Conservation (phyloP, 164 flowering plant genomes). For the Aristolochia fimbriata region DNA sequence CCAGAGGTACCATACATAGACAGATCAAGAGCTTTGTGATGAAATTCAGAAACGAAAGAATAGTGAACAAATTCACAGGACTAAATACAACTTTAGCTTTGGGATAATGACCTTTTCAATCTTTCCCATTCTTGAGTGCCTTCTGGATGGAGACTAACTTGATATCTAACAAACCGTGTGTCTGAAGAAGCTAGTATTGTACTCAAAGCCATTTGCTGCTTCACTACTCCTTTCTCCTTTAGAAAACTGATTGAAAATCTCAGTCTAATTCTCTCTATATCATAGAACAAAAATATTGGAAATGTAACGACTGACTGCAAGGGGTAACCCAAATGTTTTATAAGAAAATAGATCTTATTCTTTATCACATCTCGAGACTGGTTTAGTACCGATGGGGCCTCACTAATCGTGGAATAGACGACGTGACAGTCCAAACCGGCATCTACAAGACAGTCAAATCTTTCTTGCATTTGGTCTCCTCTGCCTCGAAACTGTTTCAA, state of each 20-base stretch:
- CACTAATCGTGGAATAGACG: conserved; percentile 39
- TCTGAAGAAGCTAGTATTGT: conserved; percentile 45
- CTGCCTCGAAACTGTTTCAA: conserved; percentile 47
- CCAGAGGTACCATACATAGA: too few relatives aligned
- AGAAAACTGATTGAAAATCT: conserved; percentile 56
- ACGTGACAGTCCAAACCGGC: conserved; percentile 44
- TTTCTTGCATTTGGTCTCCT: conserved; percentile 54
- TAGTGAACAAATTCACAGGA: too few relatives aligned
- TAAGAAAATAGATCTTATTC: conserved; percentile 45
- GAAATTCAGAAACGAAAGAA: too few relatives aligned
- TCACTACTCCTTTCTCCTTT: conserved; percentile 29
- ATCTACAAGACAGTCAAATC: conserved; percentile 55
- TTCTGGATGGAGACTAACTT: conserved; percentile 45
- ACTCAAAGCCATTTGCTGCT: conserved; percentile 30
- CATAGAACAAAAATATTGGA: conserved; percentile 40
- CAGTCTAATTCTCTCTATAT: conserved; percentile 34
- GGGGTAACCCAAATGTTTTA: conserved; percentile 44
- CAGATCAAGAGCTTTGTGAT: too few relatives aligned
- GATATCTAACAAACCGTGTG: conserved; percentile 20
- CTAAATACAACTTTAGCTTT: conserved; percentile 1
- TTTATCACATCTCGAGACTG: conserved; percentile 29
- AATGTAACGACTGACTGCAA: conserved; percentile 31
- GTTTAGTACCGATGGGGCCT: conserved; percentile 48
- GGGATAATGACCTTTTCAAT: conserved; percentile 29
- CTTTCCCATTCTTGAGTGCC: conserved; percentile 53